phyloP scores from a whole-genome alignment of 768 basidiomycete genomes.

The Auricularia sp. region DNA sequence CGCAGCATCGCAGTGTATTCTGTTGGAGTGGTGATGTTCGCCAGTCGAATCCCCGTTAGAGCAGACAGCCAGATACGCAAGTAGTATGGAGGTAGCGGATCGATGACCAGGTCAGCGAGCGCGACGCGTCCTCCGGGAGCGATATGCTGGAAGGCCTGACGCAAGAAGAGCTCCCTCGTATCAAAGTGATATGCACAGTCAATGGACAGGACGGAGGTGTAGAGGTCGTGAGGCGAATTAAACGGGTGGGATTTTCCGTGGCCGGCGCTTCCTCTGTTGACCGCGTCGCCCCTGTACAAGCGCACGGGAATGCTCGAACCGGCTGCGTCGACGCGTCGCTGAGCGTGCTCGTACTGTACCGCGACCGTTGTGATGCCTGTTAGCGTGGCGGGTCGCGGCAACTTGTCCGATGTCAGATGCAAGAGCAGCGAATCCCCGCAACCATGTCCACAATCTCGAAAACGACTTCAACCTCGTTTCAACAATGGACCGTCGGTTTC shows the following conservation, averaged over 20 bases:
- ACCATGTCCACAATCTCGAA: constrained; percentile 56
- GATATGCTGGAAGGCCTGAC: constrained; percentile 39
- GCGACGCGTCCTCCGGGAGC: constrained; percentile 42
- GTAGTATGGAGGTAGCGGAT: constrained; percentile 13
- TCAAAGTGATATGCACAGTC: constrained; percentile 66
- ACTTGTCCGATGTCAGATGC: constrained; percentile 35
- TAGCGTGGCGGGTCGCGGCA: constrained; percentile 38
- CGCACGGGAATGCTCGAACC: constrained; percentile 14
- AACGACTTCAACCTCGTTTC: constrained; percentile 2
- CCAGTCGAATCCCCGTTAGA: constrained; percentile 21
- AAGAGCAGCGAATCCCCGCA: constrained; percentile 57
- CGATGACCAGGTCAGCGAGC: constrained; percentile 44
- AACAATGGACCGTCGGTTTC: neutral
- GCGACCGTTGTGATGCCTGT: constrained; percentile 50
- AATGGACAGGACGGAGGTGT: constrained; percentile 26
- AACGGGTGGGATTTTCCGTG: constrained; percentile 42
- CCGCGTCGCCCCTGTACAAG: constrained; percentile 13
- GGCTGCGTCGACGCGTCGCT: constrained; percentile 20
- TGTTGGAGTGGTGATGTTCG: constrained; percentile 38
- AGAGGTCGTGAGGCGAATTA: neutral
- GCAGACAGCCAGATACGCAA: constrained; percentile 8
- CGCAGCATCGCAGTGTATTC: constrained; percentile 37
- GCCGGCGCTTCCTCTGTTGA: constrained; percentile 25
- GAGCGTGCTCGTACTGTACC: constrained; percentile 38
- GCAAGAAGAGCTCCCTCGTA: constrained; percentile 41